These are phyloP conservation scores for Choanephora cucurbitarum DNA, from an alignment of 371 early-diverging fungal genomes.

Conservation along the genomic window DNA sequence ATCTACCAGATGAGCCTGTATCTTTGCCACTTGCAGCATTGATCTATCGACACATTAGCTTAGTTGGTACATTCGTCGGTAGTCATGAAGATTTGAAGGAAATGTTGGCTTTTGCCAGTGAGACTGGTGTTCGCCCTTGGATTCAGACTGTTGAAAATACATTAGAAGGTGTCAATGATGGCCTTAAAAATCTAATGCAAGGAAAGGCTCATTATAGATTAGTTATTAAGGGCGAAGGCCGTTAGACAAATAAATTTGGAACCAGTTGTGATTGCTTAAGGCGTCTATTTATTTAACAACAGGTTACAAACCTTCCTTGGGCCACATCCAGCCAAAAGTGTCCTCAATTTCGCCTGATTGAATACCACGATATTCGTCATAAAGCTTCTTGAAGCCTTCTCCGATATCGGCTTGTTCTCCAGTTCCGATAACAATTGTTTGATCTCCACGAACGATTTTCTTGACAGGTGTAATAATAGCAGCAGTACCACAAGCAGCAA, in stretches of 20 bases:
- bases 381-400: slow-evolving; percentile 60
- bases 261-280: no score
- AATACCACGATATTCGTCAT: slow-evolving; percentile 64
- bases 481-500: slow-evolving; percentile 82
- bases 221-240: slow-evolving; percentile 53
- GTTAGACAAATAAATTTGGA: neutral
- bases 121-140: slow-evolving; percentile 68
- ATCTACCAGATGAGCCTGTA: slow-evolving; percentile 64
- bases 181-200: slow-evolving; percentile 55
- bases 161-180: slow-evolving; percentile 66
- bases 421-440: slow-evolving; percentile 38
- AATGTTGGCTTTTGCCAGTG: slow-evolving; percentile 72
- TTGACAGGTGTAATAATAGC: slow-evolving; percentile 77
- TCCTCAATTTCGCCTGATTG: slow-evolving; percentile 69
- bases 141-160: slow-evolving; percentile 60
- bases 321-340: slow-evolving; percentile 75
- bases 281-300: neutral
- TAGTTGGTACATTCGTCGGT: slow-evolving; percentile 78
- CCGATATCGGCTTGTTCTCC: slow-evolving; percentile 48
- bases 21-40: slow-evolving; percentile 44
- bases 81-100: slow-evolving; percentile 54
- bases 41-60: slow-evolving; percentile 47
- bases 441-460: slow-evolving; percentile 63
- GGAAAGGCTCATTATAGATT: slow-evolving; percentile 73
- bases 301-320: slow-evolving; percentile 62